A percentile compares a stretch with the other conserved stretches of the same genome.
These are phyloP conservation scores for Globisporangium rhizosaccharum DNA, from an alignment of 352 stramenopile genomes.

Conservation along the genomic window DNA sequence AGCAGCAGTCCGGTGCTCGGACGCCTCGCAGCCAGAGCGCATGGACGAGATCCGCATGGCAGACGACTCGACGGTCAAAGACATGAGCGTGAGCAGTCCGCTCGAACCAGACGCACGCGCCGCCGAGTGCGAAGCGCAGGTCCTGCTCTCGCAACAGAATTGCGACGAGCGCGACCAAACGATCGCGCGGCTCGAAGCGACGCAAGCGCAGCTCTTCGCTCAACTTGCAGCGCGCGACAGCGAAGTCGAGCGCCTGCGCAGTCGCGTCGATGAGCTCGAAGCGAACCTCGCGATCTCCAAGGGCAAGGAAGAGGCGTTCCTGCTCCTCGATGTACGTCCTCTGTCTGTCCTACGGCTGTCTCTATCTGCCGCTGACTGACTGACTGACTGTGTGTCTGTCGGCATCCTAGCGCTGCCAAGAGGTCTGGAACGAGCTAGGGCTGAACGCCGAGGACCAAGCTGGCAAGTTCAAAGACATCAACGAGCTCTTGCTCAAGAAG, in stretches of 20 bases:
- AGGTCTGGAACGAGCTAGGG: slow-evolving; percentile 62
- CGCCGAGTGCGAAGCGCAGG: slow-evolving; percentile 3
- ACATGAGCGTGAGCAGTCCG: background rate
- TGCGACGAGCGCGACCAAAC: slow-evolving; percentile 13
- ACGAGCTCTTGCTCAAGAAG: slow-evolving; percentile 45
- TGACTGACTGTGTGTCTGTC: background rate
- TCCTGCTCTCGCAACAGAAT: slow-evolving; percentile 12
- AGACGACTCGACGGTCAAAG: too few relatives aligned
- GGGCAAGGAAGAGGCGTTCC: slow-evolving; percentile 56
- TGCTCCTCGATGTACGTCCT: slow-evolving; percentile 45
- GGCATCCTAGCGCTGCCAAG: slow-evolving; percentile 45
- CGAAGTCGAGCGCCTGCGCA: slow-evolving; percentile 15
- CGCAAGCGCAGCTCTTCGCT: slow-evolving; percentile 13
- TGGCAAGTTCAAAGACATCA: slow-evolving; percentile 60
- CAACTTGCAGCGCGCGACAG: slow-evolving; percentile 26
- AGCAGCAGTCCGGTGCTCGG: too few relatives aligned
- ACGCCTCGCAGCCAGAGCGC: too few relatives aligned
- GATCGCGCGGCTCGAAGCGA: slow-evolving; percentile 21
- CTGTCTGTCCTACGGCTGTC: background rate
- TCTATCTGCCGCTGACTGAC: background rate
- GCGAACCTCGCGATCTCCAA: slow-evolving; percentile 33
- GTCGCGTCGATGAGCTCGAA: slow-evolving; percentile 28
- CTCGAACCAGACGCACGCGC: background rate
- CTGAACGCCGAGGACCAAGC: slow-evolving; percentile 43
- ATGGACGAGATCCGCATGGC: too few relatives aligned